Evolutionary conservation across 495 filamentous ascomycete species (phyloP), one percentile per base, ranked within the genome.

Genomic region (Geopyxis carbonaria): DNA sequence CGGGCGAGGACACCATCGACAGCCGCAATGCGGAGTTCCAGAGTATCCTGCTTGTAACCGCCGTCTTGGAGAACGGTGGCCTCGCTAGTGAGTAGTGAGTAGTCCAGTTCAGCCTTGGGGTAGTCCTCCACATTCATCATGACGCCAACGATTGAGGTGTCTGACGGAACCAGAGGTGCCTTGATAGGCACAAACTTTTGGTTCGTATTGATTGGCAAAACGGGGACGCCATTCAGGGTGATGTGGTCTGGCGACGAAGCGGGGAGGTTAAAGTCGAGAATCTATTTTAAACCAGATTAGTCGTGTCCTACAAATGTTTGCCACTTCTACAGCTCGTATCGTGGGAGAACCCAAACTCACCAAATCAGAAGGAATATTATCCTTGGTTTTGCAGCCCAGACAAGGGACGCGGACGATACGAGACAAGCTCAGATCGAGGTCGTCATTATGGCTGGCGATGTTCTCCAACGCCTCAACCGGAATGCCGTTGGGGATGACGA

Each of bases 141-240:
- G 40, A 66, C 60, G 6, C 57, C 59, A 10, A 58, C 58, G 10
- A 51, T 58, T 34, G 57, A 53, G 38, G 66, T 58, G 5, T 62
- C 62, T 50, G 64, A 64, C 4, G 59, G 44, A 19, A 61, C 38
- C 38, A 63, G 55, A 0, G 57, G 56, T 9, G 25, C 25, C 13
- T 28, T 28, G 13, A 28, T 7, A n/a, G n/a, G n/a, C n/a, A n/a
- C n/a, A n/a, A n/a, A n/a, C n/a, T n/a, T n/a, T n/a, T n/a, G n/a
- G 25, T 28, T 28, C 7, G 13, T 13, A 28, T 28, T 13, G 25
- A 28, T 13, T 7, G 25, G 25, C 7, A 28, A 7, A 28, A 28
- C 13, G 13, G 25, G 25, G 7, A 28, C 13, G 25, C 25, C 25
- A 13, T 28, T 28, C 7, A 28, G 7, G 13, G 7, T 28, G 7